Conservation (phyloP, 805 yeast genomes). For the Kodamaea neixiangensis region DNA sequence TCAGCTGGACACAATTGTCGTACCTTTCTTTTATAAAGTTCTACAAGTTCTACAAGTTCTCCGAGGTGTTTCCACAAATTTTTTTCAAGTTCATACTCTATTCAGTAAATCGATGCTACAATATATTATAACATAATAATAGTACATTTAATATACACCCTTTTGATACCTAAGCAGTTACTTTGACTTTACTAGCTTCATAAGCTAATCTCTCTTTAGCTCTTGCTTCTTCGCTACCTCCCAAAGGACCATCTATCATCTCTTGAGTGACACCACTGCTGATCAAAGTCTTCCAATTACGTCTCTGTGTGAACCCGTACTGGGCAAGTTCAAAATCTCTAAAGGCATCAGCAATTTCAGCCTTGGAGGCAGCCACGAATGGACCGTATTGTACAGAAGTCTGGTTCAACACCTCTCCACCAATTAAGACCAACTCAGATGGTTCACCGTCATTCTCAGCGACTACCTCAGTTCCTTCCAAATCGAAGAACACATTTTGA, state of each 20-base stretch:
- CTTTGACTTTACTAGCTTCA: not conserved
- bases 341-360: conserved; percentile 69
- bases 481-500: conserved; percentile 51
- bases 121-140: not conserved
- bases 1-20: too few relatives aligned
- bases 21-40: too few relatives aligned
- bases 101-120: too few relatives aligned
- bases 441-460: conserved; percentile 43
- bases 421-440: conserved; percentile 68
- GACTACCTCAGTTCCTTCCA: conserved; percentile 58
- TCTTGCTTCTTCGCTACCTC: conserved; percentile 27
- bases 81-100: too few relatives aligned
- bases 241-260: conserved; percentile 40
- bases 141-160: not conserved
- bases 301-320: conserved; percentile 71
- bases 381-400: conserved; percentile 90
- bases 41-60: too few relatives aligned
- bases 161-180: not conserved
- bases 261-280: conserved; percentile 45
- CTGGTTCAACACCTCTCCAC: conserved; percentile 75
- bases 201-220: not conserved
- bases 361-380: conserved; percentile 74
- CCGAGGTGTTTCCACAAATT: too few relatives aligned
- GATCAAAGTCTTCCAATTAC: conserved; percentile 56
- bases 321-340: conserved; percentile 65